Base-by-base conservation (phyloP, 1,284 basidiomycete species). In the Amylostereum chailletii region DNA sequence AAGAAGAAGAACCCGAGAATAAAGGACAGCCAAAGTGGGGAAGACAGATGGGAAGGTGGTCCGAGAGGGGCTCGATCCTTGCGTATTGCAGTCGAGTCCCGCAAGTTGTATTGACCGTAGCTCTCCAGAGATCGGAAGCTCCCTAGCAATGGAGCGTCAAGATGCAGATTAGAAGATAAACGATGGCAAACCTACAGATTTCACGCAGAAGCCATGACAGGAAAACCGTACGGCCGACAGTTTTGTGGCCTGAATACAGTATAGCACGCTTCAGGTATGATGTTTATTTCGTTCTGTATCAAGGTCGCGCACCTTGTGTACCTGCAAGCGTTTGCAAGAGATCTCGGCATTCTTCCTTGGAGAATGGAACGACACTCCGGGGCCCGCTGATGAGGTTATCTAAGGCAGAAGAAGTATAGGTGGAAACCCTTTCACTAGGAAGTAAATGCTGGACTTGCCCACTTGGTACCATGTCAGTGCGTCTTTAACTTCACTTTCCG, bases 331-430 rank as follows among this genome's bases (percentile, higher is more conserved):
- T 58, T 29, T 59, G 60, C 5, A 70, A 61, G 4, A 77, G 60
- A 49, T 78, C 72, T 54, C 74, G 70, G 46, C 76, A 78, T 61
- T 79, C 75, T 4, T 47, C 44, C 56, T 75, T 77, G 0, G 76
- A 77, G 53, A 78, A 78, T 2, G 76, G 75, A 4, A 71, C 71
- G 2, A 65, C 59, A 50, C 70, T 72, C 45, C 59, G 64, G 9
- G 63, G 40, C 26, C 73, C 72, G 33, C 65, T 66, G 31, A 71
- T 68, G 34, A 75, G 56, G 54, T 76, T 76, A 51, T 75, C 76
- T 59, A 33, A 34, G 30, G 46, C 31, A 46, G 40, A 30, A 30
- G 34, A 37, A 47, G 7, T 33, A 37, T 29, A 10, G 8, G 27
- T n/a, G 4, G 38, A 11, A 11, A n/a, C 3, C 31, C 4, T 19